Base-by-base conservation (phyloP, 495 filamentous ascomycete species). In the Coniosporium apollinis region DNA sequence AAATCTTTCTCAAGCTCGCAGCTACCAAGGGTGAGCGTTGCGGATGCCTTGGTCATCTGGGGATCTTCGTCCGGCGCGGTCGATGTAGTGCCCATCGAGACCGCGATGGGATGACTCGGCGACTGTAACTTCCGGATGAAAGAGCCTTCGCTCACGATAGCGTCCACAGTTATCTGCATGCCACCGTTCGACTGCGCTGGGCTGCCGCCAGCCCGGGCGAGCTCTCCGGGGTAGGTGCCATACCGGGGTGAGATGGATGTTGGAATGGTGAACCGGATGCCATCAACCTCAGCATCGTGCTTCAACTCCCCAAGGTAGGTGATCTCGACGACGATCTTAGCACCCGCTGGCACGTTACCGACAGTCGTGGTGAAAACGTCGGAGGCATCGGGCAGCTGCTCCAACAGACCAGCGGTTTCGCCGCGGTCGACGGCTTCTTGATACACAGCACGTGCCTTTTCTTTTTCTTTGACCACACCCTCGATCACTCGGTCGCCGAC, bases 281-380 rank as follows among this genome's bases (percentile, higher is more conserved):
- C 72, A 48, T 80, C 67, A 1, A 60, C 56, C 33, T 70, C 69
- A 30, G 62, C 58, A 47, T 79, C 72, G 44, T 77, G 65, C 49
- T 77, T 77, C 40, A 82, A 54, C 46, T 82, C 76, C 10, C 70
- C 69, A 2, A 78, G 49, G 44, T 79, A 79, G 3, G 64, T 69
- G 38, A 80, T 67, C 19, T 68, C 62, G 9, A 80, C 63, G 7
- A 63, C 34, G 7, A 79, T 58, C 11, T 49, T 61, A 6, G 55
- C 55, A 2, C 60, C 58, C 1, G 67, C 60, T 0, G 70, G 70
- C 19, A 81, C 61, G 42, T 79, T 80, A 18, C 72, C 74, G 2
- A 81, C 48, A 3, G 64, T 70, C 1, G 70, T 72, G 17, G 60
- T 69, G 56, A 80, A 79, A 15, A 76, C 62, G 54, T 80, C 76